Percentiles rank a stretch among this genome's conserved stretches.
These are phyloP conservation scores for Colletotrichum sp. DNA, from an alignment of 2,329 filamentous ascomycete species.

Conservation along the genomic window DNA sequence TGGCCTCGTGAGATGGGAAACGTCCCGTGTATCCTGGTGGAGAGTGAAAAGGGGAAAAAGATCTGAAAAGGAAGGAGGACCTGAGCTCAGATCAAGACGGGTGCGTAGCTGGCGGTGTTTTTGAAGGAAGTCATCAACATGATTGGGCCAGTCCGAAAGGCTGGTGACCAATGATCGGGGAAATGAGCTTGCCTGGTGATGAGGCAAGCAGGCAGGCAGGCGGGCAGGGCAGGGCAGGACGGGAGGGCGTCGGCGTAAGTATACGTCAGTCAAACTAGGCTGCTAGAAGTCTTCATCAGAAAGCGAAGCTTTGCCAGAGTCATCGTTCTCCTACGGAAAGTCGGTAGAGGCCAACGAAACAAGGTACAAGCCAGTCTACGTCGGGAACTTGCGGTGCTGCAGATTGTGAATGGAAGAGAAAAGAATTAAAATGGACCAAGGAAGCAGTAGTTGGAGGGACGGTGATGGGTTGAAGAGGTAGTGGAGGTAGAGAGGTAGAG, in stretches of 20 bases:
- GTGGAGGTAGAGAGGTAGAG: slow-evolving; percentile 12
- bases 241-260: slow-evolving; percentile 33
- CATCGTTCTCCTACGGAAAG: slow-evolving; percentile 39
- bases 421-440: slow-evolving; percentile 25
- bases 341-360: slow-evolving; percentile 28
- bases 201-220: slow-evolving; percentile 7
- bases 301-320: slow-evolving; percentile 40
- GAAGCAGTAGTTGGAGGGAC: slow-evolving; percentile 21
- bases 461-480: slow-evolving; percentile 23
- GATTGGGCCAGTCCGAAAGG: slow-evolving; percentile 44
- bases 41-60: slow-evolving; percentile 33
- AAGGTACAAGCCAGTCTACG: slow-evolving; percentile 38
- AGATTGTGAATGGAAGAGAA: slow-evolving; percentile 26
- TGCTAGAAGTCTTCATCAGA: slow-evolving; percentile 39
- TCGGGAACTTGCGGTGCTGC: slow-evolving; percentile 39
- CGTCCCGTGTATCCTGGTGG: slow-evolving; percentile 14
- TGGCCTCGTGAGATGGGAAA: not conserved
- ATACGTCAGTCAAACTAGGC: slow-evolving; percentile 44
- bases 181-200: slow-evolving; percentile 26
- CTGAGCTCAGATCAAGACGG: slow-evolving; percentile 39
- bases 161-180: slow-evolving; percentile 45
- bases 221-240: slow-evolving; percentile 28
- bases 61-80: slow-evolving; percentile 30
- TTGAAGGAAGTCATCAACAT: slow-evolving; percentile 43
- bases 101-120: slow-evolving; percentile 42